Base-by-base conservation (phyloP, 805 yeast genomes). In the Priceomyces medius region DNA sequence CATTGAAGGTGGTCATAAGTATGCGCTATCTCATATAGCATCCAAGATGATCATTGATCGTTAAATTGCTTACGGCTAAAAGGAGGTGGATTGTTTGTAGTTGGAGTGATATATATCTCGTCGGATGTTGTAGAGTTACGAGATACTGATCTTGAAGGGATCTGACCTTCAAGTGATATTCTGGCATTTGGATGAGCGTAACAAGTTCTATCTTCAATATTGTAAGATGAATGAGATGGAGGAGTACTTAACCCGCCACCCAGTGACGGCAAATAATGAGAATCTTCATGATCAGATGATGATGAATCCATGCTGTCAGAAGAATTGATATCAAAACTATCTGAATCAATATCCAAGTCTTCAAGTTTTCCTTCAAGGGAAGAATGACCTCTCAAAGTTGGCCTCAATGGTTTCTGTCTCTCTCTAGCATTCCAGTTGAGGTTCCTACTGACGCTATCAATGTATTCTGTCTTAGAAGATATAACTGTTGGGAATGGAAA, bases 401-500 rank as follows among this genome's bases (percentile, higher is more conserved):
- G 44, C 68, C 50, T 40, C 58, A 88, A 85, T 3, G 95, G 83
- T 54, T 87, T 88, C 58, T 91, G 97, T 42, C 81, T 81, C 56
- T 88, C 93, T 50, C 97, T 76, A 20, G 79, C 88, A 59, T 91
- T 91, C 99, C 99, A 93, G 58, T 91, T 88, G 57, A 93, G 66
- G 20, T 95, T 83, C 53, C 95, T 71, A 60, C 91, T 78, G 35
- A 88, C 89, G 55, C 88, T 76, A 59, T 89, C 95, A 61, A 93
- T 74, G 66, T 86, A 81, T 61, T 88, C 93, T 4, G 85, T 77
- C 42, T 80, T 74, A 17, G 85, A 77, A 1, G 86, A 76, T 47
- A 81, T 77, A 3, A 93, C 93, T 1, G 97, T 89, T 4, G 99
- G 99, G 70, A 93, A 93, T 17, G 97, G 95, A 64, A 78, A 91